A percentile compares a stretch with the other conserved stretches of the same genome.
These are phyloP conservation scores for Russula sp. DNA, from an alignment of 768 basidiomycete genomes.

Conservation along the genomic window DNA sequence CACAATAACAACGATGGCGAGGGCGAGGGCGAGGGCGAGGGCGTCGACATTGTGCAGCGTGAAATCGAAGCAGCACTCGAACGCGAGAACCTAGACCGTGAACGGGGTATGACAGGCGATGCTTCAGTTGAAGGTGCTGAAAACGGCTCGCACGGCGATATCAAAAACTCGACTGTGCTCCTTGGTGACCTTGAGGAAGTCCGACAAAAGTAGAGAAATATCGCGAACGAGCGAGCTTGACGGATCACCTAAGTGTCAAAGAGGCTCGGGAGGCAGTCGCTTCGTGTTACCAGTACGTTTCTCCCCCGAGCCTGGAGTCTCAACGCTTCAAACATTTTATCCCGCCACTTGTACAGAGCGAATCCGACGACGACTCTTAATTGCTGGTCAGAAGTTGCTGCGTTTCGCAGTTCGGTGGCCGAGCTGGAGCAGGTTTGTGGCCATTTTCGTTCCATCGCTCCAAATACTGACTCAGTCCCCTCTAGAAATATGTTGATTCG, in stretches of 20 bases:
- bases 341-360: constrained; percentile 30
- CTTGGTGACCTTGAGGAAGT: constrained; percentile 76
- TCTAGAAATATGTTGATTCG: constrained; percentile 62
- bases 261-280: constrained; percentile 57
- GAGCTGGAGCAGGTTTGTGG: constrained; percentile 65
- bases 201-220: constrained; percentile 69
- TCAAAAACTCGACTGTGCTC: constrained; percentile 60
- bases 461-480: constrained; percentile 14
- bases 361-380: constrained; percentile 58
- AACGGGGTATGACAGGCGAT: constrained; percentile 51
- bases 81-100: constrained; percentile 83
- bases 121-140: constrained; percentile 10
- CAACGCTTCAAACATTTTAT: too few relatives aligned
- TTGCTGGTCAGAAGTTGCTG: constrained; percentile 69
- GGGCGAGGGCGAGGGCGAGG: constrained; percentile 33
- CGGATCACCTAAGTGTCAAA: constrained; percentile 55
- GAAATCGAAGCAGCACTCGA: constrained; percentile 79
- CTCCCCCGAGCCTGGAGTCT: not conserved
- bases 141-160: constrained; percentile 36
- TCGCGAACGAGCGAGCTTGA: constrained; percentile 52
- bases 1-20: constrained; percentile 43
- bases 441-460: not conserved
- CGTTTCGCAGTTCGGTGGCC: constrained; percentile 67
- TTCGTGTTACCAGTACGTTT: constrained; percentile 69
- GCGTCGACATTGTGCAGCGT: constrained; percentile 66